Evolutionary conservation across 768 basidiomycete genomes (phyloP).

Genomic region (Lentinula detonsa): DNA sequence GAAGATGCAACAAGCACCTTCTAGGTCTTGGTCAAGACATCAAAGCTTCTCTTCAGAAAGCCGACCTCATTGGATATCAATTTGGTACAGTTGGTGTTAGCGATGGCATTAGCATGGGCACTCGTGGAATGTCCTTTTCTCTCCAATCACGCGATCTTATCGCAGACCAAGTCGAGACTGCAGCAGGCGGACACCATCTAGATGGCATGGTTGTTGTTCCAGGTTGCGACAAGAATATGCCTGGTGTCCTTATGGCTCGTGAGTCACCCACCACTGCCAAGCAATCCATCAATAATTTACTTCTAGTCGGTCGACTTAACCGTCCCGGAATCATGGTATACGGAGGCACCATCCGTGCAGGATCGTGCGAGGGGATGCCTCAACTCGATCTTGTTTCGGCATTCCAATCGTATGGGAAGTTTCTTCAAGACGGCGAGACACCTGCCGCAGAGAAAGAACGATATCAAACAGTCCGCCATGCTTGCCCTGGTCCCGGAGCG

Average conservation of each 20-base stretch:
- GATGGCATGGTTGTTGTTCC: constrained; percentile 98
- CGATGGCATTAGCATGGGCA: constrained; percentile 99
- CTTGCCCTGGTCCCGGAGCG: constrained; percentile 96
- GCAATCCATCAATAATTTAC: not conserved
- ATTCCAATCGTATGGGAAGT: constrained; percentile 97
- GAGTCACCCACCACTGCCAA: constrained; percentile 25
- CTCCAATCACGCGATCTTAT: constrained; percentile 96
- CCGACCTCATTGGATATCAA: constrained; percentile 88
- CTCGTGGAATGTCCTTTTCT: constrained; percentile 90
- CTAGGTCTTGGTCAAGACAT: constrained; percentile 83
- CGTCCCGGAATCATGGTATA: constrained; percentile 97
- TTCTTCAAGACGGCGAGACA: constrained; percentile 84
- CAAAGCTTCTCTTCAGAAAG: constrained; percentile 68
- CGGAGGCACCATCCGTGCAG: constrained; percentile 91
- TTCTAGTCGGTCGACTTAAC: constrained; percentile 85
- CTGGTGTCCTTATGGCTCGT: constrained; percentile 98
- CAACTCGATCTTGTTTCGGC: constrained; percentile 95
- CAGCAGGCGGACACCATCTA: constrained; percentile 94
- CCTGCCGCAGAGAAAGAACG: constrained; percentile 76
- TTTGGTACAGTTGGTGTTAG: constrained; percentile 97
- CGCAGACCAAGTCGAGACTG: constrained; percentile 95
- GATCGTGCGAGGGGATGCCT: constrained; percentile 83
- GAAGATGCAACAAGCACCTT: constrained; percentile 92
- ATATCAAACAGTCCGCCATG: constrained; percentile 83
- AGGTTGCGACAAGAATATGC: constrained; percentile 99